A percentile compares a stretch with the other conserved stretches of the same genome.
Conservation (phyloP, 345 rosid genomes). For the Ceriops decandra region DNA sequence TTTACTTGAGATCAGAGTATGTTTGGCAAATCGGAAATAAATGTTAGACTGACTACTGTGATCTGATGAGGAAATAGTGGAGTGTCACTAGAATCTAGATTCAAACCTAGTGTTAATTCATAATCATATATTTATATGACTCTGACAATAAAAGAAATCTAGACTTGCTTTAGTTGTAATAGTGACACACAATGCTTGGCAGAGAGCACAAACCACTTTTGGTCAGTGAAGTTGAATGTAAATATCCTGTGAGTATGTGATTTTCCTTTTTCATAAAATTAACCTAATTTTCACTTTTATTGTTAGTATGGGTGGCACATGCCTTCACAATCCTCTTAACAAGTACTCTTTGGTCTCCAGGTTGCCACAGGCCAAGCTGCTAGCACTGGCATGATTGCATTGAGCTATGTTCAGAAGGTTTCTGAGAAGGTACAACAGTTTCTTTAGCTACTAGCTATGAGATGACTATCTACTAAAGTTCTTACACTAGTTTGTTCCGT, state of each 20-base stretch:
- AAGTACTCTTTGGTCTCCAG: conserved; percentile 31
- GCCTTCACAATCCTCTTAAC: background rate
- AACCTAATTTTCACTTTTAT: background rate
- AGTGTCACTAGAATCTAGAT: background rate
- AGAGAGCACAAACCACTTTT: background rate
- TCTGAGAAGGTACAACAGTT: conserved; percentile 70
- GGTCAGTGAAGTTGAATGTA: no score
- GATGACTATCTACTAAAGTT: background rate
- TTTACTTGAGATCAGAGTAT: no score
- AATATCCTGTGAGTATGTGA: background rate
- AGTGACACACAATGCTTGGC: background rate
- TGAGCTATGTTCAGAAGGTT: conserved; percentile 96
- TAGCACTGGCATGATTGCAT: conserved; percentile 73
- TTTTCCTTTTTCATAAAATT: background rate
- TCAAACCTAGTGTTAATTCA: background rate
- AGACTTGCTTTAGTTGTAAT: background rate
- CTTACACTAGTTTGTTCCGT: conserved; percentile 14
- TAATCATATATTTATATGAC: background rate
- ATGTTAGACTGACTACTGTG: background rate
- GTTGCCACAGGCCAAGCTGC: conserved; percentile 91
- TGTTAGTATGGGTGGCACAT: background rate
- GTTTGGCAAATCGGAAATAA: background rate
- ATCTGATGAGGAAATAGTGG: background rate
- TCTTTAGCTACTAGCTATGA: background rate
- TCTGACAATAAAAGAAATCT: background rate